Base-by-base conservation (phyloP, 768 basidiomycete genomes). In the Tubosaeta sp. region DNA sequence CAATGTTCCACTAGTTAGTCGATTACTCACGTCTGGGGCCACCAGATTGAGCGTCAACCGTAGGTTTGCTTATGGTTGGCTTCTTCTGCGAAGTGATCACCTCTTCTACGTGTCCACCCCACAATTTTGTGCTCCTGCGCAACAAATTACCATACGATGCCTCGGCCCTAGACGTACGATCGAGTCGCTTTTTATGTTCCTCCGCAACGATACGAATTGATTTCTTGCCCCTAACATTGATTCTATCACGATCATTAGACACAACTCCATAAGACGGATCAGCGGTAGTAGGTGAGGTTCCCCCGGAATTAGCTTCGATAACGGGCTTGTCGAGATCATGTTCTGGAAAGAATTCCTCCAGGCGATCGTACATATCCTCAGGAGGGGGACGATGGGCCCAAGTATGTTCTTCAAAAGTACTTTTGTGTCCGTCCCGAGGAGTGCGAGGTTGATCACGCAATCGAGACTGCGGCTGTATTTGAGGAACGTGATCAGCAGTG, bases 271-370 rank as follows among this genome's bases (percentile, higher is more conserved):
- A 66, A 10, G 77, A 73, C 27, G 64, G 58, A 22, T 90, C 88
- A 9, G 73, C 73, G 21, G 78, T 67, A 2, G 85, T 87, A 1
- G 91, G 89, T 3, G 88, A 90, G 4, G 86, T 84, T 36, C 87
- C 86, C 10, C 90, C 87, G 4, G 84, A 87, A 35, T 76, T 79
- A 29, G 86, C 83, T 59, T 98, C 95, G 48, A 97, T 89, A 56
- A 98, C 87, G 2, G 94, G 94, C 64, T 93, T 89, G 68, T 98
- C 96, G 43, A 98, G 81, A 62, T 97, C 94, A 64, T 96, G 90
- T 57, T 88, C 86, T 1, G 95, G 94, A 78, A 99, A 99, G 75
- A 91, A 97, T 54, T 87, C 84, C 59, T 97, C 91, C 8, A 99
- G 77, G 49, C 89, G 84, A 38, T 97, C 88, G 64, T 93, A 92